A percentile compares a stretch with the other conserved stretches of the same genome.
These are phyloP conservation scores for Trypanosoma vivax DNA, from an alignment of 208 protist species.

Conservation along the genomic window DNA sequence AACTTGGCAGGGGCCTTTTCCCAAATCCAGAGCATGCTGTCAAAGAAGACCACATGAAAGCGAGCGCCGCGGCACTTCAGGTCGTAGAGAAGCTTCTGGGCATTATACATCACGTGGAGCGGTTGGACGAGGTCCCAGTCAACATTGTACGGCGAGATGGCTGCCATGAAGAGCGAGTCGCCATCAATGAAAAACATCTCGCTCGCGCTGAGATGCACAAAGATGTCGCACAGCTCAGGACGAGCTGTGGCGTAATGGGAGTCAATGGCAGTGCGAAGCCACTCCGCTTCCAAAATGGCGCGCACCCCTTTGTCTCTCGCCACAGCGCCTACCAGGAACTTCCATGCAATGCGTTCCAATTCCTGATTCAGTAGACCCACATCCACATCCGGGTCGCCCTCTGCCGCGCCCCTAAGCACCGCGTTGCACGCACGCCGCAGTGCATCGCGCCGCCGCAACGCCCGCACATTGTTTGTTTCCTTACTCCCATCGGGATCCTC, in stretches of 20 bases:
- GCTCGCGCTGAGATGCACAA: slow-evolving; percentile 78
- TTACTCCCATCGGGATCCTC: slow-evolving; percentile 14
- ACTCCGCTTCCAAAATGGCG: slow-evolving; percentile 31
- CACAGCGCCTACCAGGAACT: slow-evolving; percentile 54
- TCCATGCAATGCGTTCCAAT: slow-evolving; percentile 73
- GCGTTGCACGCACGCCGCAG: slow-evolving; percentile 26
- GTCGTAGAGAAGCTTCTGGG: slow-evolving; percentile 64
- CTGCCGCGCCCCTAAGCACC: slow-evolving; percentile 4
- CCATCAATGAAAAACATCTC: slow-evolving; percentile 92
- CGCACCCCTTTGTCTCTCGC: slow-evolving; percentile 17
- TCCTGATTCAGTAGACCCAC: slow-evolving; percentile 47
- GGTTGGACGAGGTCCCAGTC: slow-evolving; percentile 88
- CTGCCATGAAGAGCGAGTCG: slow-evolving; percentile 84
- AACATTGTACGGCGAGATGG: slow-evolving; percentile 61
- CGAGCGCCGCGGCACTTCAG: slow-evolving; percentile 62
- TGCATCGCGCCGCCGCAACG: slow-evolving; percentile 27
- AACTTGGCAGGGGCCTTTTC: slow-evolving; percentile 62
- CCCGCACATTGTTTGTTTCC: slow-evolving; percentile 8
- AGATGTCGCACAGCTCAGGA: slow-evolving; percentile 86
- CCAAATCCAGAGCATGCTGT: slow-evolving; percentile 67
- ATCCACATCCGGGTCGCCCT: background rate
- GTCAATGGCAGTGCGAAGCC: slow-evolving; percentile 46
- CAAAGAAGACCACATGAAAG: slow-evolving; percentile 88
- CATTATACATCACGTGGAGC: slow-evolving; percentile 82
- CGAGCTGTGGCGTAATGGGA: slow-evolving; percentile 72